phyloP scores from a whole-genome alignment of 148 eudicot genomes.

The Rhododendron mucronatum region DNA sequence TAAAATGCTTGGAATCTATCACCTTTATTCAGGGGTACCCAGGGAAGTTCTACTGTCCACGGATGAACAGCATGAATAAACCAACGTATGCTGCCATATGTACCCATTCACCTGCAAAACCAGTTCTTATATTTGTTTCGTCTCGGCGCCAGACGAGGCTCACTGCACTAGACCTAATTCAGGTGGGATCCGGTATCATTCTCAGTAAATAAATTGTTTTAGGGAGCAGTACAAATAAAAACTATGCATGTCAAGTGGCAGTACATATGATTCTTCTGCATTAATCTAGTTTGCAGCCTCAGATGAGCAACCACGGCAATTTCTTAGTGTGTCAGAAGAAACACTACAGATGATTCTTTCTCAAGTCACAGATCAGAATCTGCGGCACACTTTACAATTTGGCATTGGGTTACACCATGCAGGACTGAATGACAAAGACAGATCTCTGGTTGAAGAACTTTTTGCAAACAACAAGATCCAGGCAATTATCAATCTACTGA shows the following conservation, averaged over 20 bases:
- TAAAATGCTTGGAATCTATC: background rate
- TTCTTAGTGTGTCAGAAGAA: slow-evolving; percentile 71
- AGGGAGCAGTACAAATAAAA: background rate
- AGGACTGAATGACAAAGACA: slow-evolving; percentile 88
- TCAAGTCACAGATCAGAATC: slow-evolving; percentile 84
- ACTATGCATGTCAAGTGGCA: background rate
- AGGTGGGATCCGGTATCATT: slow-evolving; percentile 37
- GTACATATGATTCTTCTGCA: slow-evolving; percentile 11
- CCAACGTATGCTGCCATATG: slow-evolving; percentile 97
- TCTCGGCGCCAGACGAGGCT: slow-evolving; percentile 98
- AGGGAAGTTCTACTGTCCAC: slow-evolving; percentile 95
- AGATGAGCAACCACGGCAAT: slow-evolving; percentile 85
- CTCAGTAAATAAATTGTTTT: background rate
- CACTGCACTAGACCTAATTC: slow-evolving; percentile 96
- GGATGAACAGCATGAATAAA: slow-evolving; percentile 99
- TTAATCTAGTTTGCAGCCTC: slow-evolving; percentile 76
- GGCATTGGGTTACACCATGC: slow-evolving; percentile 98
- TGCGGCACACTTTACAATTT: slow-evolving; percentile 94
- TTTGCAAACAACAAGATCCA: slow-evolving; percentile 97
- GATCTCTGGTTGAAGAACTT: slow-evolving; percentile 91
- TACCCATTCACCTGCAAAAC: slow-evolving; percentile 95
- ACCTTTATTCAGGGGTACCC: slow-evolving; percentile 75
- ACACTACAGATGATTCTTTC: slow-evolving; percentile 85
- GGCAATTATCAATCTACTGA: slow-evolving; percentile 28
- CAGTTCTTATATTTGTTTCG: slow-evolving; percentile 94